Base-by-base conservation (phyloP, 257 asterid genomes). In the Nicotiana paniculata region DNA sequence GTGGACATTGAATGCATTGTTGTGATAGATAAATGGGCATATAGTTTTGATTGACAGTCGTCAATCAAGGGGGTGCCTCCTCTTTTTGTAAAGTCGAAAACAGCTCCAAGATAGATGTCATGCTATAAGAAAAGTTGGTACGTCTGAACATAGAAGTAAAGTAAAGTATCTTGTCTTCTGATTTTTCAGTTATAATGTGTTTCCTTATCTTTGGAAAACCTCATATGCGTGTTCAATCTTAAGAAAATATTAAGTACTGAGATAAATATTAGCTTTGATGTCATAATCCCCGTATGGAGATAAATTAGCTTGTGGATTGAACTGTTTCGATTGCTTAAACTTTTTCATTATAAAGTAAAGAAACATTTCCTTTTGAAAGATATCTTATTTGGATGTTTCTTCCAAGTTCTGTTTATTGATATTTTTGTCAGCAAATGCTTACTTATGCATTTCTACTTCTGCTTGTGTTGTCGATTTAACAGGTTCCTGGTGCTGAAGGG, bases 401-500 rank as follows among this genome's bases (percentile, higher is more conserved):
- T 51, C 13, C 32, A 26, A 51, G 62, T 48, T 75, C 79, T 48
- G 26, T 51, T 75, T 75, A 75, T 51, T 48, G 79, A 75, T 75
- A 48, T 51, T 37, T 15, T 75, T 3, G 13, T 51, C 35, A 15
- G n/a, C 63, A 24, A 48, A 48, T 28, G 28, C 48, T 46, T 59
- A 74, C 79, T 48, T 74, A 48, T 46, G 39, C 26, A 13, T 74
- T n/a, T 74, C 9, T 26, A 51, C 46, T 51, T 48, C 26, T 74
- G 62, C 16, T 3, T 48, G 28, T 51, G 62, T 51, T 51, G 53
- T 16, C 28, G 16, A 48, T 30, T 86, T 43, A 39, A 54, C 91
- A 96, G 99, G 93, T 96, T 84, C 95, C 97, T 12, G 99, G 95
- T 84, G 99, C 98, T 76, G 98, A 96, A 64, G 94, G 95, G 77